These are phyloP conservation scores for Penicillium goetzii DNA, from an alignment of 495 filamentous ascomycete species.

Conservation along the genomic window DNA sequence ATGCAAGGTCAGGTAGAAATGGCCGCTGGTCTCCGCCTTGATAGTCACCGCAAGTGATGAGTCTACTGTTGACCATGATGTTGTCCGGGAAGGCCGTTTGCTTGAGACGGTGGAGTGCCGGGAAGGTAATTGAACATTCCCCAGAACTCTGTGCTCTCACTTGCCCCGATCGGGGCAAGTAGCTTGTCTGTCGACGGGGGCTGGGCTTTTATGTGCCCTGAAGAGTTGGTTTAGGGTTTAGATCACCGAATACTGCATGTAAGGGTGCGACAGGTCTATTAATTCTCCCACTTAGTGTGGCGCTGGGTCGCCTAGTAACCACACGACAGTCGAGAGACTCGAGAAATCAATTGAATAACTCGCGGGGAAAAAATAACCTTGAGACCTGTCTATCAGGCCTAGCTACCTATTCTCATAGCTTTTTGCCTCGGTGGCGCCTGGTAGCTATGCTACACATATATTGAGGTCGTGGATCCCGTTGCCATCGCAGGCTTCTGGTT, in stretches of 20 bases:
- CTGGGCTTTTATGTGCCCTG: not conserved
- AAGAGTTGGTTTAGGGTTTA: constrained; percentile 12
- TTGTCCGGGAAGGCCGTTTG: not conserved
- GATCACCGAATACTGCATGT: constrained; percentile 18
- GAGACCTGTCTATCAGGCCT: constrained; percentile 20
- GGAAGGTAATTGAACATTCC: not conserved
- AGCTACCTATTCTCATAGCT: not conserved
- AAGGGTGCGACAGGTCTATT: constrained; percentile 27
- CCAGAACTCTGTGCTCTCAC: constrained; percentile 5
- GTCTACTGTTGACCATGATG: not conserved
- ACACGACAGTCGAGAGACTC: not conserved
- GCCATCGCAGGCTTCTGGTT: not conserved
- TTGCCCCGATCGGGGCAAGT: not conserved
- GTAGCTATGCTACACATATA: not conserved
- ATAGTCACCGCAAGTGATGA: constrained; percentile 11
- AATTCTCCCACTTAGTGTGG: constrained; percentile 1
- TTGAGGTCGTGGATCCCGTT: not conserved
- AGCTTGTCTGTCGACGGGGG: not conserved
- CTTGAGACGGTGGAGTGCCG: not conserved
- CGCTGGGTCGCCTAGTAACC: constrained; percentile 1
- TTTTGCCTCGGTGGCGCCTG: not conserved
- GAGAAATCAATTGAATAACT: not conserved
- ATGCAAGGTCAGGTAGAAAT: constrained; percentile 20
- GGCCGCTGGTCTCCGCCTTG: not conserved
- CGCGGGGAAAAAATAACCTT: not conserved